Base-by-base conservation (phyloP, 2,329 filamentous ascomycete species). In the Achaetomium macrosporum region DNA sequence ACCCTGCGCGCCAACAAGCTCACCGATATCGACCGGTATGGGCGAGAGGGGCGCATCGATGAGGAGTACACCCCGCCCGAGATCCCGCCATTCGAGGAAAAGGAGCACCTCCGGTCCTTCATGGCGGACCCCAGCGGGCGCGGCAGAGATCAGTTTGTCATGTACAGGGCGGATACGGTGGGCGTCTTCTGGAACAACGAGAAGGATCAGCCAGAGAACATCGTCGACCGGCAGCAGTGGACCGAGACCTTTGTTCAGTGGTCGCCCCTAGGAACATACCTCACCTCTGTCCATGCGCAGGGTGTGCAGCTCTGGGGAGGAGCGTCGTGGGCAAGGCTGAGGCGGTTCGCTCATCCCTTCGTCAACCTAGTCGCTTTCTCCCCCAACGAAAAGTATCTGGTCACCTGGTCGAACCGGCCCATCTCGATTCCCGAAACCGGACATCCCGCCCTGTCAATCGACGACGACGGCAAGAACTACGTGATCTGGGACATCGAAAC, bases 111-210 rank as follows among this genome's bases (percentile, higher is more conserved):
- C 65, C 83, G 91, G 68, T 97, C 88, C 69, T 99, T 90, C 85
- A 77, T 99, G 64, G 87, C 86, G 60, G 93, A 99, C 66, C 77
- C 85, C 54, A 76, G 76, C 51, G 82, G 78, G 50, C 90, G 90
- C 61, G 90, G 90, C 61, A 85, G 93, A 57, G 93, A 99, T 69
- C 92, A 99, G 76, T 93, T 97, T 65, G 88, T 88, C 69, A 90
- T 97, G 82, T 96, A 88, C 77, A 85, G 89, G 49, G 88, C 85
- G 62, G 93, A 99, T 49, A 87, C 85, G 58, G 93, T 99, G 36
- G 91, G 90, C 55, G 87, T 99, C 6, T 96, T 88, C 78, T 99
- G 92, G 92, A 97, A 97, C 76, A 95, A 95, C 77, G 93, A 95
- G 74, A 92, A 87, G 72, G 91, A 96, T 56, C 72, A 79, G 19